Percentiles rank a stretch among this genome's conserved stretches.
phyloP scores from a whole-genome alignment of 2,329 filamentous ascomycete species.

The Aureobasidium musti region DNA sequence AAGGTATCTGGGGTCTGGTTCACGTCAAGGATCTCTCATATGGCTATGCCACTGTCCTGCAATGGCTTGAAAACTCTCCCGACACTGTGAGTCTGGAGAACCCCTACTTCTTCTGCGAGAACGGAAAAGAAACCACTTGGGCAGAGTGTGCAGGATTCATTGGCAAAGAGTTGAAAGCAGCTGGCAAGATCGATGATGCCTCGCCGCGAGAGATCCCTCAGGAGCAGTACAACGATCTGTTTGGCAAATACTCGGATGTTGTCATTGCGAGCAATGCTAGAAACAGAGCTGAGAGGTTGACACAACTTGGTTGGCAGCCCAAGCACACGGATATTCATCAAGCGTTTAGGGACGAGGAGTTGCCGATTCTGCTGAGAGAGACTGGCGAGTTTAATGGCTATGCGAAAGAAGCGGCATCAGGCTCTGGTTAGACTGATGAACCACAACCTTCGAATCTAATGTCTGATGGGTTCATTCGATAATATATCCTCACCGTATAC shows the following conservation, averaged over 20 bases:
- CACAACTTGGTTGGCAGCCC: conserved; percentile 51
- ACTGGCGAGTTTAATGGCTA: conserved; percentile 33
- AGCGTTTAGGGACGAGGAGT: conserved; percentile 48
- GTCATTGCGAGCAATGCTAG: conserved; percentile 50
- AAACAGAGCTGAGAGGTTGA: conserved; percentile 48
- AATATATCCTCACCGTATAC: no score
- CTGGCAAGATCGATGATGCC: conserved; percentile 45
- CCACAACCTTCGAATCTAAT: no score
- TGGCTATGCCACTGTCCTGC: conserved; percentile 51
- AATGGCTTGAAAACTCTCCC: conserved; percentile 46
- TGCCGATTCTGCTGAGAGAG: conserved; percentile 44
- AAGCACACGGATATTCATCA: conserved; percentile 48
- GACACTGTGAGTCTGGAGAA: conserved; percentile 44
- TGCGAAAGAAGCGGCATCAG: conserved; percentile 26
- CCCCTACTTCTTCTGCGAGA: conserved; percentile 56
- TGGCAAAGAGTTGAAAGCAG: conserved; percentile 43
- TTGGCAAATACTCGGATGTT: conserved; percentile 39
- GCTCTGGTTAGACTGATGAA: neutral
- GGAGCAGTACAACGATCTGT: conserved; percentile 45
- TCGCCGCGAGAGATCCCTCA: conserved; percentile 43
- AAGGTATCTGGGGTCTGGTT: conserved; percentile 47
- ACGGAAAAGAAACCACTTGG: conserved; percentile 50
- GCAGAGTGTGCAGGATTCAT: conserved; percentile 45
- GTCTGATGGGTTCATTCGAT: no score
- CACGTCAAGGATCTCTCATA: conserved; percentile 54